Conservation (phyloP, 1,139 yeast species). For the Blastobotrys malaysiensis region DNA sequence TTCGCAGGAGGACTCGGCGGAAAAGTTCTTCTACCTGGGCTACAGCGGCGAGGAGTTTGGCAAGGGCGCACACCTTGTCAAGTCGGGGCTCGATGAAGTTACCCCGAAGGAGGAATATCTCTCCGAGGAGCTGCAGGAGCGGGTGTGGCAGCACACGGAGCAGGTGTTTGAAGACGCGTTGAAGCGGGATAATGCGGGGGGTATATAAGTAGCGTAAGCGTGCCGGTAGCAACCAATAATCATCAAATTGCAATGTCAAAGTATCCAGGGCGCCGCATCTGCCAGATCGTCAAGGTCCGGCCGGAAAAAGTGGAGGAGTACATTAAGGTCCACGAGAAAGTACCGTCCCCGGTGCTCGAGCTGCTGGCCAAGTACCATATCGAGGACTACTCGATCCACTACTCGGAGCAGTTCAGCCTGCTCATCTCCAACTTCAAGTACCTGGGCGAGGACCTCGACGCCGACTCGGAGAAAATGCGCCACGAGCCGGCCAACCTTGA, state of each 20-base stretch:
- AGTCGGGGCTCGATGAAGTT: conserved; percentile 15
- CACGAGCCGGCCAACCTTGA: conserved; percentile 35
- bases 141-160: conserved; percentile 27
- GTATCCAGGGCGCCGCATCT: conserved; percentile 29
- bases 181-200: not conserved
- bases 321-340: conserved; percentile 31
- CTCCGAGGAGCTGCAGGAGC: conserved; percentile 22
- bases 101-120: conserved; percentile 18
- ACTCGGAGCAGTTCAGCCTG: conserved; percentile 30
- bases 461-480: conserved; percentile 33
- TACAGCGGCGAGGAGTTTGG: conserved; percentile 20
- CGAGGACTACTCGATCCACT: conserved; percentile 39
- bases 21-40: conserved; percentile 23
- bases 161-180: conserved; percentile 14
- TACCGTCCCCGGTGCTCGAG: conserved; percentile 31
- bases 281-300: conserved; percentile 36
- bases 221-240: too few species aligned
- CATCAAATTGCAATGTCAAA: not conserved
- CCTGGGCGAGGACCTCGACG: conserved; percentile 35
- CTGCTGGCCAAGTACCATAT: conserved; percentile 34
- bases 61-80: conserved; percentile 22
- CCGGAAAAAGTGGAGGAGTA: conserved; percentile 37
- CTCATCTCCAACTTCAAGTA: conserved; percentile 36
- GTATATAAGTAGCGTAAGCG: not conserved
- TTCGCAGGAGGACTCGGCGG: conserved; percentile 20